Conservation (phyloP, 2,329 filamentous ascomycete genomes). For the Penicillium sp. region DNA sequence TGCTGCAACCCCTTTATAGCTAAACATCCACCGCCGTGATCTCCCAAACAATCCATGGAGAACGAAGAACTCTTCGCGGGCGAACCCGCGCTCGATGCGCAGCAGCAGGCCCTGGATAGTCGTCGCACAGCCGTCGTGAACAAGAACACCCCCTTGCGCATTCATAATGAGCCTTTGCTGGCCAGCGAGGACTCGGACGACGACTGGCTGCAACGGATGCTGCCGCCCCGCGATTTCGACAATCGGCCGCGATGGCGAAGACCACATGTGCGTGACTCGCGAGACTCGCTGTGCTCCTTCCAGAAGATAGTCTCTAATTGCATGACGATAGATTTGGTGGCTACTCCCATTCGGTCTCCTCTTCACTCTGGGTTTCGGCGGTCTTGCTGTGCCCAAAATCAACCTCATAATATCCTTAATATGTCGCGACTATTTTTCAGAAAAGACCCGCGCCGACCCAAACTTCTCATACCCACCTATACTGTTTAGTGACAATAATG, state of each 20-base stretch:
- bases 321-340: conserved; percentile 63
- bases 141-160: conserved; percentile 16
- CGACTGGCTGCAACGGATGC: conserved; percentile 6
- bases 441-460: conserved; percentile 56
- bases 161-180: conserved; percentile 14
- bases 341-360: conserved; percentile 72
- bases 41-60: conserved; percentile 22
- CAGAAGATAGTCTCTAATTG: too few relatives aligned
- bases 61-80: conserved; percentile 31
- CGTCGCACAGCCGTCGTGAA: conserved; percentile 8
- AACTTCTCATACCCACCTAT: conserved; percentile 58
- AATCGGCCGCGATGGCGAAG: conserved; percentile 44
- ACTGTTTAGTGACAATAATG: conserved; percentile 62
- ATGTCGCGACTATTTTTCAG: conserved; percentile 74
- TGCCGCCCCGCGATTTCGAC: conserved; percentile 1
- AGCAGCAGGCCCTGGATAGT: conserved; percentile 15
- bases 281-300: too few relatives aligned
- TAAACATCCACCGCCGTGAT: not conserved
- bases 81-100: conserved; percentile 31
- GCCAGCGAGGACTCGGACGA: conserved; percentile 8
- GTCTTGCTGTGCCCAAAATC: conserved; percentile 75
- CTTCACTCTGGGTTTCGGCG: conserved; percentile 80
- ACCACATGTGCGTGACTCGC: conserved; percentile 42
- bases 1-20: conserved; percentile 32
- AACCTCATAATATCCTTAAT: conserved; percentile 80